A percentile compares a stretch with the other conserved stretches of the same genome.
Evolutionary conservation across 2,329 filamentous ascomycete species (phyloP).

Genomic region (Colletotrichum brevisporum): DNA sequence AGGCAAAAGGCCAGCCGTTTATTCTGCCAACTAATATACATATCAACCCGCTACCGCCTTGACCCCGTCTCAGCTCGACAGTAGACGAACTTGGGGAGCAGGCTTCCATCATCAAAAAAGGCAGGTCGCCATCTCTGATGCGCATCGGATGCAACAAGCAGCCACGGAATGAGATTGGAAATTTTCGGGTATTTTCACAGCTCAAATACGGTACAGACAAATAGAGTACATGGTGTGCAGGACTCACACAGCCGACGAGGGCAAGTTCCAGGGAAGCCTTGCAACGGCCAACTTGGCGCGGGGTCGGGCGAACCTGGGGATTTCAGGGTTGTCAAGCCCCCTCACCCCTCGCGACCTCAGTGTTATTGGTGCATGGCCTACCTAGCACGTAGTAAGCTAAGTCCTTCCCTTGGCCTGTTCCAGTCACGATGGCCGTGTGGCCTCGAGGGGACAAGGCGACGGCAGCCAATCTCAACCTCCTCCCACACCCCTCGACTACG

Average conservation of each 20-base stretch:
- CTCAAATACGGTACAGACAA: neutral
- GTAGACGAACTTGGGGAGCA: neutral
- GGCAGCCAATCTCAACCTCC: constrained; percentile 25
- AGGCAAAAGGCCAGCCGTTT: constrained; percentile 1
- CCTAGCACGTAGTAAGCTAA: constrained; percentile 24
- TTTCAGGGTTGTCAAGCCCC: constrained; percentile 40
- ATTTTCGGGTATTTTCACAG: neutral
- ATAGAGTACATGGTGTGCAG: neutral
- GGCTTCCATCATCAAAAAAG: neutral
- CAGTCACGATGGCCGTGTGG: constrained; percentile 7
- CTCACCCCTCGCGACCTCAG: constrained; percentile 27
- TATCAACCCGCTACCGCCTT: constrained; percentile 14
- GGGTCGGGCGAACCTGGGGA: constrained; percentile 12
- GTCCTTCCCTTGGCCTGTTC: constrained; percentile 32
- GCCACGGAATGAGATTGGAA: neutral
- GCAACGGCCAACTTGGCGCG: constrained; percentile 8
- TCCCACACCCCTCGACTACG: constrained; percentile 1
- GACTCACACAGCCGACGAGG: neutral
- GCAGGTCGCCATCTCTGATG: neutral
- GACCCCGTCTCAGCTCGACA: constrained; percentile 8
- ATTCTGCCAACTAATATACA: neutral
- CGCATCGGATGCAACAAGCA: neutral
- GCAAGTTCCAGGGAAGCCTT: constrained; percentile 13
- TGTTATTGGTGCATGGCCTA: constrained; percentile 13
- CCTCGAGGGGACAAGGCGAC: constrained; percentile 19